Conservation (phyloP, 495 filamentous ascomycete species). For the Trichoderma asperelloides region DNA sequence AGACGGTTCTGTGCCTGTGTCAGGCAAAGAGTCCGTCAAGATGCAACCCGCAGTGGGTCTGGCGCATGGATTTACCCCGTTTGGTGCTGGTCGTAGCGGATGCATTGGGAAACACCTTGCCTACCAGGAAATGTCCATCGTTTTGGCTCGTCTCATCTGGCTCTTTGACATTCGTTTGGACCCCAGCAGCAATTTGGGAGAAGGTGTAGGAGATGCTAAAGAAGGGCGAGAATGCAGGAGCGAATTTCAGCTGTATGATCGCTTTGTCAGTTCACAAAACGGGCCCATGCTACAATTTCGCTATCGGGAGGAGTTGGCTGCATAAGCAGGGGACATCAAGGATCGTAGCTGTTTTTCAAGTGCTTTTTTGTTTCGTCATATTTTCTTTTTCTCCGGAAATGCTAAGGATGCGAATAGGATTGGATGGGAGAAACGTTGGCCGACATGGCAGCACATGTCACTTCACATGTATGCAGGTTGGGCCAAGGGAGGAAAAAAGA, state of each 20-base stretch:
- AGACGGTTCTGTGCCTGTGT: neutral
- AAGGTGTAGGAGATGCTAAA: neutral
- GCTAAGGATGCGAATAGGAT: too few relatives aligned
- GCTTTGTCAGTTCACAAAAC: neutral
- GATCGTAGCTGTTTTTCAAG: too few relatives aligned
- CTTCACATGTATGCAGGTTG: too few relatives aligned
- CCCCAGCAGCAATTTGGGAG: neutral
- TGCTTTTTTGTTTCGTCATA: too few relatives aligned
- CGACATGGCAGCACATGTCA: too few relatives aligned
- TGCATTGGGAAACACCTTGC: neutral
- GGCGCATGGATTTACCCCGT: neutral
- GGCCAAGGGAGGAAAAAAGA: too few relatives aligned
- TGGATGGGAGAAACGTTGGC: too few relatives aligned
- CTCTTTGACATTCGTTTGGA: neutral
- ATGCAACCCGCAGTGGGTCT: neutral
- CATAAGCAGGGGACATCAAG: neutral
- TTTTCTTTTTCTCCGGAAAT: too few relatives aligned
- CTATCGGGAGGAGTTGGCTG: neutral
- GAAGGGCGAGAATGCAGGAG: neutral
- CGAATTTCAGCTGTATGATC: conserved; percentile 4
- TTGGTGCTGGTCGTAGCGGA: neutral
- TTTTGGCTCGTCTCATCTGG: neutral
- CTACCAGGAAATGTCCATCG: neutral
- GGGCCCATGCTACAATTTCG: neutral
- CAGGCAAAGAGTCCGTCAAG: neutral